Evolutionary conservation across 345 rosid species (phyloP).

Genomic region (Acer negundo): DNA sequence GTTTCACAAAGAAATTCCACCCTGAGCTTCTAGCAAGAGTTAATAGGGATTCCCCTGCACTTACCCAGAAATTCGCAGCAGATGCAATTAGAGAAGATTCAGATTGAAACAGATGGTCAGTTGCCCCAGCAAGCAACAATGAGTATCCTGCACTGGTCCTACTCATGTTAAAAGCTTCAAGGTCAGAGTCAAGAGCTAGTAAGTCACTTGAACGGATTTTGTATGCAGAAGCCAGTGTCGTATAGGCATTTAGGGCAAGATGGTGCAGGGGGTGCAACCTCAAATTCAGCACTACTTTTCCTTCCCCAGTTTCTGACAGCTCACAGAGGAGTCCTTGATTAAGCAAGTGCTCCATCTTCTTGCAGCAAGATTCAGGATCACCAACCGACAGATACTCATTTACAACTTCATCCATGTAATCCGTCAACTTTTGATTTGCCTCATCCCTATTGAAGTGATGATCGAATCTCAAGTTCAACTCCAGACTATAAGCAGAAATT

Average conservation of each 20-base stretch:
- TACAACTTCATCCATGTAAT: slow-evolving; percentile 50
- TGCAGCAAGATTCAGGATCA: slow-evolving; percentile 60
- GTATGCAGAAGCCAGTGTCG: slow-evolving; percentile 68
- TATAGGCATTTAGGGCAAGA: slow-evolving; percentile 60
- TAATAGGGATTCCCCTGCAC: slow-evolving; percentile 68
- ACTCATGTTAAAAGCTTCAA: slow-evolving; percentile 43
- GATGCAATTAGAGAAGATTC: slow-evolving; percentile 63
- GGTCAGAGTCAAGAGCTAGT: slow-evolving; percentile 24
- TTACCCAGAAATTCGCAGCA: slow-evolving; percentile 62
- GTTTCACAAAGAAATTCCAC: slow-evolving; percentile 31
- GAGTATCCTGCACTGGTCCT: slow-evolving; percentile 72
- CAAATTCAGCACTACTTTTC: slow-evolving; percentile 28
- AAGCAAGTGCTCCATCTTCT: slow-evolving; percentile 61
- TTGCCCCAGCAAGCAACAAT: slow-evolving; percentile 64
- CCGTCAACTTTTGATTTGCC: slow-evolving; percentile 38
- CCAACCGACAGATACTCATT: slow-evolving; percentile 51
- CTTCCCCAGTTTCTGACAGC: slow-evolving; percentile 19
- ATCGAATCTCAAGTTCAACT: slow-evolving; percentile 23
- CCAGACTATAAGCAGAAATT: slow-evolving; percentile 33
- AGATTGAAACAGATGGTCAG: slow-evolving; percentile 45
- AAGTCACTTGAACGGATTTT: slow-evolving; percentile 45
- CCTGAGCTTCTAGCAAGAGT: slow-evolving; percentile 37
- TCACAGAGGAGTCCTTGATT: slow-evolving; percentile 38
- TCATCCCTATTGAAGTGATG: slow-evolving; percentile 34
- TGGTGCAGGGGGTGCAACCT: slow-evolving; percentile 64